Evolutionary conservation across 2,329 filamentous ascomycete genomes (phyloP), one percentile per base, ranked within the genome.

Genomic region (Aureobasidium lini): DNA sequence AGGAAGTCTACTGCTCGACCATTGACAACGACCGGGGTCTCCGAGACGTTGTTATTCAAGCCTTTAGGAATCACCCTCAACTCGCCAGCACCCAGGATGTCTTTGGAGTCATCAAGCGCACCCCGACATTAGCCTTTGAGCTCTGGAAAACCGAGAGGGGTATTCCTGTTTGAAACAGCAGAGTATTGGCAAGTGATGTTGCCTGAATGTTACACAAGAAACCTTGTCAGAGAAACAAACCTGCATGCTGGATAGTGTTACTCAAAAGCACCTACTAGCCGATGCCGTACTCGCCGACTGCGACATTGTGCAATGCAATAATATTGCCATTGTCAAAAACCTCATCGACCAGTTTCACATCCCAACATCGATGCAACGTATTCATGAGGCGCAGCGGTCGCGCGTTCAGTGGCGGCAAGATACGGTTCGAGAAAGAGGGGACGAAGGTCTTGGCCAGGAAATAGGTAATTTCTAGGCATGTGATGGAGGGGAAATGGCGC

Each of bases 11-110:
- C 67, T 74, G 74, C 61, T 74, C 72, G 36, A 80, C 77, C 47
- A 72, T 79, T 62, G 77, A 80, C 66, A 72, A 70, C 18, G 77
- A 80, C 64, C 72, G 77, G 37, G 77, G 77, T 10, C 71, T 79
- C 29, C 72, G 77, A 23, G 75, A 78, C 62, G 66, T 79, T 49
- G 71, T 79, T 56, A 69, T 79, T 49, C 75, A 79, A 62, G 69
- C 75, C 2, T 79, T 80, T 69, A 71, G 74, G 46, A 72, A 66
- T 15, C 74, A 79, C 59, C 77, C 77, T 15, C 71, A 74, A 42
- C 68, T 79, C 7, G 75, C 73, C 1, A 71, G 71, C 39, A 76
- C 77, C 13, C 71, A 73, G 48, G 77, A 79, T 50, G 71, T 80
- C n/a, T 74, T 75, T 61, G 65, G 69, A 29, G 69, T 71, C 16